phyloP scores from a whole-genome alignment of 129 eudicot genomes.

The Escallonia herrerae region DNA sequence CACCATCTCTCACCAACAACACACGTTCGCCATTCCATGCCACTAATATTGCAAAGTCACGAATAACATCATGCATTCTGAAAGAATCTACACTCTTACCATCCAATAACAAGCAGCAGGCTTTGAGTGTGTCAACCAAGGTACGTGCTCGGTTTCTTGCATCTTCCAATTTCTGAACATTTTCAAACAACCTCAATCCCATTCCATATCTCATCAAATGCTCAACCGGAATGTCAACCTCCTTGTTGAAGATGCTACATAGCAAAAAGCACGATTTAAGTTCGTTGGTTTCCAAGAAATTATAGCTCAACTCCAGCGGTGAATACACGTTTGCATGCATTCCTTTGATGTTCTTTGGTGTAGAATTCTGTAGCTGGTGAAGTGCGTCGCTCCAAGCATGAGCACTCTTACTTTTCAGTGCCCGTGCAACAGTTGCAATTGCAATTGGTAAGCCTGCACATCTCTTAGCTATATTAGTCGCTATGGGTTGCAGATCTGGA shows the following conservation, averaged over 20 bases:
- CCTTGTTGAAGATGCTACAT: constrained; percentile 4
- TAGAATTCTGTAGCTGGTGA: background rate
- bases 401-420: background rate
- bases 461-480: background rate
- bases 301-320: background rate
- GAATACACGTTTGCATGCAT: background rate
- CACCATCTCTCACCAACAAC: constrained; percentile 3
- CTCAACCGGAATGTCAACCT: constrained; percentile 6
- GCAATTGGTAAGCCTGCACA: constrained; percentile 8
- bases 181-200: constrained; percentile 1
- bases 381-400: background rate
- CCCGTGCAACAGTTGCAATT: background rate
- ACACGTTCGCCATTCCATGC: constrained; percentile 5
- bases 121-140: constrained; percentile 1
- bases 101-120: constrained; percentile 6
- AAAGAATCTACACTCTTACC: constrained; percentile 1
- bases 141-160: constrained; percentile 4
- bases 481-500: background rate
- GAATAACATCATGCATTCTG: constrained; percentile 26
- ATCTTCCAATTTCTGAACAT: background rate
- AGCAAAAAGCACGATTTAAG: background rate
- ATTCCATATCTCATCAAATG: constrained; percentile 9
- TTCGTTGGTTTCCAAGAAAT: background rate
- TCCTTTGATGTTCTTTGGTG: background rate
- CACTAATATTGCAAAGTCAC: constrained; percentile 14